phyloP scores from a whole-genome alignment of 73 alveolate species.

The Blepharisma japonicum region DNA sequence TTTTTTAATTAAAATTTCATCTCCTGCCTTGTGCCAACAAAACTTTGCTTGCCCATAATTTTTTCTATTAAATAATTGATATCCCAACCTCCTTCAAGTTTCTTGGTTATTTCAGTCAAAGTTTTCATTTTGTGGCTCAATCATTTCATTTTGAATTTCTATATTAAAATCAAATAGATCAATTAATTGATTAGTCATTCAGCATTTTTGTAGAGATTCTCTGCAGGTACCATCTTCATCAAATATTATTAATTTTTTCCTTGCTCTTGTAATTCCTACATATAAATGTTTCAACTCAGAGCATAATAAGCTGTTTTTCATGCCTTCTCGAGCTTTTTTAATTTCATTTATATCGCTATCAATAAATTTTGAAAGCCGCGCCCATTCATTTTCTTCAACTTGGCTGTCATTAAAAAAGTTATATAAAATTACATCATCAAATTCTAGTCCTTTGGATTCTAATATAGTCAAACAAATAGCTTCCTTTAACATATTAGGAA shows the following conservation, averaged over 20 bases:
- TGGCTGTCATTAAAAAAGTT: slow-evolving; percentile 44
- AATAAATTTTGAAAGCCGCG: slow-evolving; percentile 7
- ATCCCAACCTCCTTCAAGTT: slow-evolving; percentile 69
- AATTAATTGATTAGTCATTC: slow-evolving; percentile 51
- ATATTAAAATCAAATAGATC: neutral
- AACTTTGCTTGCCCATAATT: slow-evolving; percentile 65
- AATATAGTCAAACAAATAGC: slow-evolving; percentile 77
- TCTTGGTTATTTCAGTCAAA: slow-evolving; percentile 1
- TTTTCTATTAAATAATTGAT: slow-evolving; percentile 67
- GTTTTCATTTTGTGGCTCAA: slow-evolving; percentile 4
- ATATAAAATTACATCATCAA: slow-evolving; percentile 81
- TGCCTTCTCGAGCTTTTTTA: slow-evolving; percentile 12
- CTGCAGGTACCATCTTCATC: slow-evolving; percentile 63
- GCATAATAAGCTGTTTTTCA: slow-evolving; percentile 49
- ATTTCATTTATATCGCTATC: no score
- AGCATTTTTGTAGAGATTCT: slow-evolving; percentile 33
- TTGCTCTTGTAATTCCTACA: slow-evolving; percentile 87
- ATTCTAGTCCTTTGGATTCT: slow-evolving; percentile 91
- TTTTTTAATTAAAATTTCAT: slow-evolving; percentile 47
- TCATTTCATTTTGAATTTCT: slow-evolving; percentile 2
- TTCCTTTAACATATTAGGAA: slow-evolving; percentile 63
- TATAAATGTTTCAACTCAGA: slow-evolving; percentile 77
- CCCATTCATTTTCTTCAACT: slow-evolving; percentile 38
- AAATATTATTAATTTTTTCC: slow-evolving; percentile 71
- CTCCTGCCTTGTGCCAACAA: slow-evolving; percentile 64